Evolutionary conservation across 768 basidiomycete genomes (phyloP).

Genomic region (Crepidotus variabilis): DNA sequence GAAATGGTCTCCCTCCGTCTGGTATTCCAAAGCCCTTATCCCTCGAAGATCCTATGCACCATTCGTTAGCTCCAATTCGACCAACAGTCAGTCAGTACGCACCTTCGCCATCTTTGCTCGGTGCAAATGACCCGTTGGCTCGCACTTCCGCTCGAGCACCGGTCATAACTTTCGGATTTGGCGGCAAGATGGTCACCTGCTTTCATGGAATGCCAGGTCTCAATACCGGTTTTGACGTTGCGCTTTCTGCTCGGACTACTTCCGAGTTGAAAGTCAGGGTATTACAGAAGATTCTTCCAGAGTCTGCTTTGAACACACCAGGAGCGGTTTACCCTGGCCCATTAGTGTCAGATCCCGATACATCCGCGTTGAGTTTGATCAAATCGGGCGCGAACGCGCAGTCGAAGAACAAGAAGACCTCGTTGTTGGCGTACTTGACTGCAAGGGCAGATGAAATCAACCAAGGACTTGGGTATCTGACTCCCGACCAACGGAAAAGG

Average conservation of each 20-base stretch:
- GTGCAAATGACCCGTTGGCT: conserved; percentile 78
- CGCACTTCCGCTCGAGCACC: conserved; percentile 72
- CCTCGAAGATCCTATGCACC: not conserved
- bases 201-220: conserved; percentile 72
- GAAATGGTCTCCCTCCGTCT: not conserved
- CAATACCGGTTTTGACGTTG: conserved; percentile 75
- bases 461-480: conserved; percentile 70
- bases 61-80: conserved; percentile 16
- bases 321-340: conserved; percentile 80
- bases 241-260: conserved; percentile 66
- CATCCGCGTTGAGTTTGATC: conserved; percentile 62
- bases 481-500: conserved; percentile 47
- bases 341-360: conserved; percentile 72
- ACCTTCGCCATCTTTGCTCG: conserved; percentile 79
- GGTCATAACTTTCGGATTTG: conserved; percentile 87
- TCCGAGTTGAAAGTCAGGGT: conserved; percentile 66
- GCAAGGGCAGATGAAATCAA: conserved; percentile 74
- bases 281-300: conserved; percentile 67
- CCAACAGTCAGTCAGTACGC: conserved; percentile 61
- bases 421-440: conserved; percentile 73
- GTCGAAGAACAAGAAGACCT: conserved; percentile 79
- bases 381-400: conserved; percentile 62
- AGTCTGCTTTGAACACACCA: conserved; percentile 54
- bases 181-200: conserved; percentile 86
- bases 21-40: not conserved